Percentiles rank a stretch among this genome's conserved stretches.
Evolutionary conservation across 495 filamentous ascomycete genomes (phyloP).

Genomic region (Bombardia bombarda): DNA sequence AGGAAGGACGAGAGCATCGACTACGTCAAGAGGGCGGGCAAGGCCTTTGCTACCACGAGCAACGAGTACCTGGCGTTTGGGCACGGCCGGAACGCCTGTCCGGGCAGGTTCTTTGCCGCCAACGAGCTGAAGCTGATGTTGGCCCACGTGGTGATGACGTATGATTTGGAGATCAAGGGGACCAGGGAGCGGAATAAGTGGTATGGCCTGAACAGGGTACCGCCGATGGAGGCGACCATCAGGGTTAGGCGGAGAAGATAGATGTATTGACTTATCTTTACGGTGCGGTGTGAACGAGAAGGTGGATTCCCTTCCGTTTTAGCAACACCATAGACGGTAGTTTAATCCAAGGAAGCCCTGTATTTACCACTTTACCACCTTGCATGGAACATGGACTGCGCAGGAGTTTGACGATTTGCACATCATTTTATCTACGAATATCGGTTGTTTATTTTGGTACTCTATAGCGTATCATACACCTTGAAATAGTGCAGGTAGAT

Average conservation of each 20-base stretch:
- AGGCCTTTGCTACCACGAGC: slow-evolving; percentile 15
- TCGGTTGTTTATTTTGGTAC: no score
- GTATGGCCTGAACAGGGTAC: slow-evolving; percentile 23
- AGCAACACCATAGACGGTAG: no score
- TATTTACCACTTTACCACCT: no score
- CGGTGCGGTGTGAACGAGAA: no score
- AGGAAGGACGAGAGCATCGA: slow-evolving; percentile 11
- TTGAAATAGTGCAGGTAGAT: no score
- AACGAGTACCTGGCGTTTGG: neutral
- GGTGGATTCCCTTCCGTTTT: no score
- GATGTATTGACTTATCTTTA: no score
- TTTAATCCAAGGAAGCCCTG: neutral
- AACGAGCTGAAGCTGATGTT: slow-evolving; percentile 47
- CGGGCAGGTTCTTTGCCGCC: slow-evolving; percentile 48
- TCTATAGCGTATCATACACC: no score
- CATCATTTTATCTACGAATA: no score
- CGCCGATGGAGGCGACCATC: slow-evolving; percentile 29
- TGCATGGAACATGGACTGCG: no score
- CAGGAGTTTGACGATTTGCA: no score
- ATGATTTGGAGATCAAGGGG: slow-evolving; percentile 25
- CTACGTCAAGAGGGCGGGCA: slow-evolving; percentile 23
- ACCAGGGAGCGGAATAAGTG: slow-evolving; percentile 23
- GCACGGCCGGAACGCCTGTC: slow-evolving; percentile 32
- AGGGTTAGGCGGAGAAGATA: slow-evolving; percentile 27
- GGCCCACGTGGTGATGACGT: slow-evolving; percentile 36